These are phyloP conservation scores for Colletotrichum kahawae DNA, from an alignment of 2,329 filamentous ascomycete genomes.

Conservation along the genomic window DNA sequence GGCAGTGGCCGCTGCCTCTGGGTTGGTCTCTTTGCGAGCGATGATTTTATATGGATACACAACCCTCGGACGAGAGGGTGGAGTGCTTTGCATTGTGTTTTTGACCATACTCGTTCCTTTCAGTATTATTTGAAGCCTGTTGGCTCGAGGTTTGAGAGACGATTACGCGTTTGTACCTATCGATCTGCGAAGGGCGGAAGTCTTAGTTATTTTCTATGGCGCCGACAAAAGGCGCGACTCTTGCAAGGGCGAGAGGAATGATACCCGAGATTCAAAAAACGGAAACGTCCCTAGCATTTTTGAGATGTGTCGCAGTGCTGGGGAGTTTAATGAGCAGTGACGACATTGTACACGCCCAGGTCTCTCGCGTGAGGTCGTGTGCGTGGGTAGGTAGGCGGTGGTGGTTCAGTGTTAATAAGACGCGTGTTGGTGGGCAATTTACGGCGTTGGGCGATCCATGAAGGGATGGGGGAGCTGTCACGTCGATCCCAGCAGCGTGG, in stretches of 20 bases:
- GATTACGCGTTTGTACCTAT: background rate
- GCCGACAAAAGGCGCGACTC: slow-evolving; percentile 5
- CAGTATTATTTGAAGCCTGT: background rate
- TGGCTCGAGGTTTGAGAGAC: background rate
- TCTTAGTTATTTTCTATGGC: slow-evolving; percentile 11
- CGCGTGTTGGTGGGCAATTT: background rate
- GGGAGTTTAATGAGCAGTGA: background rate
- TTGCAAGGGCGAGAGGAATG: slow-evolving; percentile 18
- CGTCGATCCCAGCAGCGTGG: slow-evolving; percentile 17
- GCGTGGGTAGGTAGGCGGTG: background rate
- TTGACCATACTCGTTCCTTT: background rate
- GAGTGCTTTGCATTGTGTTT: slow-evolving; percentile 1
- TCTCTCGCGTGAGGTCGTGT: background rate
- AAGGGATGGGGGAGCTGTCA: background rate
- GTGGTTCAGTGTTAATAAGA: background rate
- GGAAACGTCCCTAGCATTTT: background rate
- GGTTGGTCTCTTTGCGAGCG: slow-evolving; percentile 1
- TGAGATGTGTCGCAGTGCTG: background rate
- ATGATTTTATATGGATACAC: background rate
- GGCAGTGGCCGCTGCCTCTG: background rate
- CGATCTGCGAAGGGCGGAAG: background rate
- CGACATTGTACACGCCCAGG: background rate
- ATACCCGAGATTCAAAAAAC: slow-evolving; percentile 14
- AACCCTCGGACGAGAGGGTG: background rate
- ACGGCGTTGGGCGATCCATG: background rate